These are phyloP conservation scores for Martensiomyces pterosporus DNA, from an alignment of 192 early-diverging fungal species.

Conservation along the genomic window DNA sequence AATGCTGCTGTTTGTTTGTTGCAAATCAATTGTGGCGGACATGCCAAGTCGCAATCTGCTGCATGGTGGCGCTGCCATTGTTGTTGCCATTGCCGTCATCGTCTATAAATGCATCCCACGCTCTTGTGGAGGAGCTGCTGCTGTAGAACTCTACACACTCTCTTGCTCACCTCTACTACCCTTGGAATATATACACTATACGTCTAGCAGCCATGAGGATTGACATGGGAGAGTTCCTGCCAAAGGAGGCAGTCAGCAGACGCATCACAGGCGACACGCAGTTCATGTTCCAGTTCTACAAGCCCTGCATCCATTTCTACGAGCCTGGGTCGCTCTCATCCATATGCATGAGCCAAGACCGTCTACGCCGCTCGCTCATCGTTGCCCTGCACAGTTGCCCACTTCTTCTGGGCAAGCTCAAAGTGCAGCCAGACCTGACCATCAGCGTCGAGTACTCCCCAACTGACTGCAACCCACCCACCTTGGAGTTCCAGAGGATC, in stretches of 20 bases:
- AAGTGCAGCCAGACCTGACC: conserved; percentile 13
- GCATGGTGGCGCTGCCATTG: too few species aligned
- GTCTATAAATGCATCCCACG: too few species aligned
- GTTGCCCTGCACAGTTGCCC: conserved; percentile 28
- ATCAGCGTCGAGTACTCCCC: conserved; percentile 25
- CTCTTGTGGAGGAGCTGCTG: too few species aligned
- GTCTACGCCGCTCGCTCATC: conserved; percentile 8
- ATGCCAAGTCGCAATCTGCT: too few species aligned
- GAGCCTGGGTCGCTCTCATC: conserved; percentile 2
- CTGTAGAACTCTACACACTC: too few species aligned
- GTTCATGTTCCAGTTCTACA: conserved; percentile 52
- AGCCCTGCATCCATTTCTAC: conserved; percentile 39
- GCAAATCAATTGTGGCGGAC: too few species aligned
- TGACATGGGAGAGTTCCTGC: conserved; percentile 7
- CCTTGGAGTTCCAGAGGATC: conserved; percentile 17
- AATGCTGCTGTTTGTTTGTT: too few species aligned
- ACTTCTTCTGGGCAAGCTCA: conserved; percentile 20
- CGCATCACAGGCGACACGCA: conserved; percentile 35
- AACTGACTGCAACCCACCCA: conserved; percentile 12
- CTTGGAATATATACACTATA: neutral
- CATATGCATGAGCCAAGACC: conserved; percentile 5
- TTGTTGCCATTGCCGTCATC: too few species aligned
- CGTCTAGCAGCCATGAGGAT: too few species aligned
- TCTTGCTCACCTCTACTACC: conserved; percentile 2
- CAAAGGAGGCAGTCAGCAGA: conserved; percentile 1